Evolutionary conservation across 192 early-diverging fungal species (phyloP).

Genomic region (Coemansia sp.): DNA sequence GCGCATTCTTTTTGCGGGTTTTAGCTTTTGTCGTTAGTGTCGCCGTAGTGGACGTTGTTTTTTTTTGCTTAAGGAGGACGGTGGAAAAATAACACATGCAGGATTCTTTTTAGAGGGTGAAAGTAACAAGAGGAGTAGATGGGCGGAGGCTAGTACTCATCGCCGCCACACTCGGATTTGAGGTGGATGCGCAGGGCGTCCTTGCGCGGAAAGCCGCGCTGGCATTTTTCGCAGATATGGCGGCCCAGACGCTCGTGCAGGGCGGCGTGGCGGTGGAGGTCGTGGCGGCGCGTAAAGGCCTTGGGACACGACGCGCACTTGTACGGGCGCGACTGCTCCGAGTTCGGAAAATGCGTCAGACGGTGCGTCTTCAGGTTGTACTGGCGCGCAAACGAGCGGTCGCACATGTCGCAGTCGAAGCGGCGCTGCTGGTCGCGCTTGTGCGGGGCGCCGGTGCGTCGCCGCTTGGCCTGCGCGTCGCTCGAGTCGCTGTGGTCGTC

Average conservation of each 20-base stretch:
- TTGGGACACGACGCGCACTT: slow-evolving; percentile 58
- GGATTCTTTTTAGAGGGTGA: too few species aligned
- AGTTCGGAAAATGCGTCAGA: slow-evolving; percentile 60
- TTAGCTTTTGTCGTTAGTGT: background rate
- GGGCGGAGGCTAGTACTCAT: too few species aligned
- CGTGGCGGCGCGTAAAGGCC: slow-evolving; percentile 73
- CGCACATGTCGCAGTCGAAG: slow-evolving; percentile 60
- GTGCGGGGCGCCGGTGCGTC: slow-evolving; percentile 20
- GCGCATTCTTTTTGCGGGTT: slow-evolving; percentile 3
- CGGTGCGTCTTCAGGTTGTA: slow-evolving; percentile 81
- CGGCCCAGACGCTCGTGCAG: slow-evolving; percentile 53
- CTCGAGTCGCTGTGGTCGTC: slow-evolving; percentile 1
- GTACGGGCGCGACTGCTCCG: slow-evolving; percentile 53
- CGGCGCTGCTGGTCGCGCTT: slow-evolving; percentile 49
- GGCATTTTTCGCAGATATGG: slow-evolving; percentile 48
- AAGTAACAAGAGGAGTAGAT: background rate
- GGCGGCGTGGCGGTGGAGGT: slow-evolving; percentile 65
- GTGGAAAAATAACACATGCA: background rate
- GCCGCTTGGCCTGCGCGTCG: slow-evolving; percentile 16
- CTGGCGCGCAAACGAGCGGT: slow-evolving; percentile 66
- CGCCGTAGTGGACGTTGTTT: too few species aligned
- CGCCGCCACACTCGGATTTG: slow-evolving; percentile 14
- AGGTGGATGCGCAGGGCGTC: slow-evolving; percentile 46
- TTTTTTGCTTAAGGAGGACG: background rate
- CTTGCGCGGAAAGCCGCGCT: slow-evolving; percentile 44